Conservation (phyloP, 2,329 filamentous ascomycete species). For the Trichoderma endophyticum region DNA sequence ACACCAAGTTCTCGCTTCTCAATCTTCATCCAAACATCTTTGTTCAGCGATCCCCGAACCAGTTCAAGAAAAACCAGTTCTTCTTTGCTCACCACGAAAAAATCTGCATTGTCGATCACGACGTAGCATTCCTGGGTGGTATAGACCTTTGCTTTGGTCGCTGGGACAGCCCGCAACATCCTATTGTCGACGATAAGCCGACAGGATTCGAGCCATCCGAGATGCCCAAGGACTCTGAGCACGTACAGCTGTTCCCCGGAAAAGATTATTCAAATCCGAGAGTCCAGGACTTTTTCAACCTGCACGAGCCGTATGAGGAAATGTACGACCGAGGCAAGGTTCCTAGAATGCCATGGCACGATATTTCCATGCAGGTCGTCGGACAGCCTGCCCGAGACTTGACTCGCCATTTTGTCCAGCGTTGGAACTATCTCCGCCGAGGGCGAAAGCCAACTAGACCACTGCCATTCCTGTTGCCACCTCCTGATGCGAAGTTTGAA, state of each 20-base stretch:
- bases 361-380: conserved; percentile 96
- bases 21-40: conserved; percentile 96
- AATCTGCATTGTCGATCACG: conserved; percentile 93
- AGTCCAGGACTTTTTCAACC: conserved; percentile 89
- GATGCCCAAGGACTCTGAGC: conserved; percentile 78
- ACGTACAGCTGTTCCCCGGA: conserved; percentile 93
- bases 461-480: conserved; percentile 87
- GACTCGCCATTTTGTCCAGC: conserved; percentile 92
- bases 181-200: conserved; percentile 85
- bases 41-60: conserved; percentile 92
- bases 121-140: conserved; percentile 90
- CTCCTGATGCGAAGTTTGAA: conserved; percentile 82
- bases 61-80: conserved; percentile 98
- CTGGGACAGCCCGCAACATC: conserved; percentile 95
- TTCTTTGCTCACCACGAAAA: conserved; percentile 99
- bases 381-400: conserved; percentile 92
- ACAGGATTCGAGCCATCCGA: conserved; percentile 86
- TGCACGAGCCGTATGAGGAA: conserved; percentile 94
- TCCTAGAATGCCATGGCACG: conserved; percentile 97
- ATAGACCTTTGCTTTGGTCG: conserved; percentile 95
- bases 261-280: conserved; percentile 98
- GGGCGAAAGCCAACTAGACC: conserved; percentile 91
- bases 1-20: conserved; percentile 93
- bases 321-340: conserved; percentile 93
- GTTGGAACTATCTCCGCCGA: conserved; percentile 95